Base-by-base conservation (phyloP, 768 basidiomycete species). In the Leccinum truebloodii region DNA sequence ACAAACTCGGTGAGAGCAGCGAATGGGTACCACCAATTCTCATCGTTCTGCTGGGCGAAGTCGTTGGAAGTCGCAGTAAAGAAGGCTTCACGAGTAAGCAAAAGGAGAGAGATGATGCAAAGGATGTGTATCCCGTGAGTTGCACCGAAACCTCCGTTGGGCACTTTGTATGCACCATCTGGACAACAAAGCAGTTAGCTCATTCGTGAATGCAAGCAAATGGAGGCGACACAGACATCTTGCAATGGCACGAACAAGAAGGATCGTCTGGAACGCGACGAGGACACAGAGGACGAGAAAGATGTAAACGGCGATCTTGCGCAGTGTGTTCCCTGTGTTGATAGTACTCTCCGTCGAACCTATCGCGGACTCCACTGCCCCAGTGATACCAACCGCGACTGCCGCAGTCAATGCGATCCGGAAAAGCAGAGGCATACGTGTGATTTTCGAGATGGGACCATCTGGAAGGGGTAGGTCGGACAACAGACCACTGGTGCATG, bases 21-120 rank as follows among this genome's bases (percentile, higher is more conserved):
- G 18, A 76, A 65, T 22, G 73, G 73, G 55, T 76, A 77, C 68
- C 72, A 77, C 54, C 68, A 65, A 18, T 63, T 58, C 54, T 76
- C 73, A n/a, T 71, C 39, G 51, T 71, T 69, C 54, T 73, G 73
- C 57, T 57, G 61, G 10, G 64, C 28, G 3, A 28, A 0, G 34
- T 69, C 28, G 55, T 65, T 64, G 51, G 62, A 20, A 12, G 71
- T 75, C n/a, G 58, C 68, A 58, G 61, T 52, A 30, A 76, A 67
- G 66, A 75, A 75, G 3, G 67, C 58, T 59, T 76, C 67, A n/a
- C 73, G 72, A 30, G 62, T 37, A 37, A 76, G 68, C 32, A 73
- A 60, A 12, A 73, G 57, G 22, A 72, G 22, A 34, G 64, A 62
- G 53, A 75, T 70, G 58, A 63, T 12, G 37, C 63, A 59, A 53